Base-by-base conservation (phyloP, 83 land plant genomes). In the Diphasiastrum complanatum region DNA sequence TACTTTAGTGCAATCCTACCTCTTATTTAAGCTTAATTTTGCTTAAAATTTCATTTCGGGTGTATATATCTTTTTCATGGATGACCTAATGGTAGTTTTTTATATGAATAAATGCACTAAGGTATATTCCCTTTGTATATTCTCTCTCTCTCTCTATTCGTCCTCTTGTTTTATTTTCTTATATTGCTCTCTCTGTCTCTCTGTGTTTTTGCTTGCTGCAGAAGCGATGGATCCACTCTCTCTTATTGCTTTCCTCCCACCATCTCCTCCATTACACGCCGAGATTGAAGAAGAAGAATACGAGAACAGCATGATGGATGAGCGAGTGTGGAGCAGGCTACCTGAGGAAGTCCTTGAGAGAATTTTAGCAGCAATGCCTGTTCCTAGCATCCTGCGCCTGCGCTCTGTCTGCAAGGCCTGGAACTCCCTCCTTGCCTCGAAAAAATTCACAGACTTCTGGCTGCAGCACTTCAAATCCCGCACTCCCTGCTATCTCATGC, bases 181-280 rank as follows among this genome's bases (percentile, higher is more conserved):
- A n/a, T n/a, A n/a, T n/a, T n/a, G n/a, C n/a, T n/a, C n/a, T n/a
- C n/a, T n/a, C n/a, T n/a, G n/a, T n/a, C n/a, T n/a, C n/a, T n/a
- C n/a, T n/a, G n/a, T n/a, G n/a, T n/a, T n/a, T n/a, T n/a, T n/a
- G n/a, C n/a, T n/a, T n/a, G n/a, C n/a, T n/a, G n/a, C n/a, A n/a
- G n/a, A n/a, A n/a, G n/a, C n/a, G n/a, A 51, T 51, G 55, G 55
- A 51, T 51, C 55, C 55, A 22, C 55, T 51, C 10, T 51, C 55
- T 22, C 28, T 51, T 2, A 51, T 51, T 3, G 55, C 24, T 2
- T 22, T 2, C 28, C 55, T 22, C 3, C 55, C 55, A 22, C 28
- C 2, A 10, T 51, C 55, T 20, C 28, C 55, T 16, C 55, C 10
- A 3, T 16, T 2, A 20, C 30, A 8, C 2, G 10, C 12, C 10